Evolutionary conservation across 1,139 yeast genomes (phyloP).

Genomic region (Debaryomycetaceae sp.): DNA sequence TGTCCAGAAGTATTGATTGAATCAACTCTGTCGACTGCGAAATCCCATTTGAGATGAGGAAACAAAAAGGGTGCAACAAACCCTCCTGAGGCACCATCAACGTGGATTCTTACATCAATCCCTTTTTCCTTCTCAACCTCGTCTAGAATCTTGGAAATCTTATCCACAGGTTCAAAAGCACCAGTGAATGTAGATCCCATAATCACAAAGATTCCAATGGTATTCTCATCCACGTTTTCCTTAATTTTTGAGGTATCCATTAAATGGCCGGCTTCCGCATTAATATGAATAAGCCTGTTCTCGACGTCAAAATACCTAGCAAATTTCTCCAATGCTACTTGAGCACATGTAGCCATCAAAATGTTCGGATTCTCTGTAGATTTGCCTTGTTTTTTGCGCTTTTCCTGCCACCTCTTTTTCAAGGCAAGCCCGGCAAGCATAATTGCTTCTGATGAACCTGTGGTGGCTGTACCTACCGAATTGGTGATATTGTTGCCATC

Average conservation of each 20-base stretch:
- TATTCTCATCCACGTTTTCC: constrained; percentile 77
- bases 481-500: constrained; percentile 25
- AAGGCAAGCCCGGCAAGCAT: constrained; percentile 91
- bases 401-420: constrained; percentile 84
- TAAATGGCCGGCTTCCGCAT: constrained; percentile 56
- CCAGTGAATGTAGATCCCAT: constrained; percentile 93
- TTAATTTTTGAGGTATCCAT: constrained; percentile 59
- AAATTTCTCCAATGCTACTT: constrained; percentile 91
- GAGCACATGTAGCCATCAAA: constrained; percentile 92
- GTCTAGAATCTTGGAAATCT: constrained; percentile 59
- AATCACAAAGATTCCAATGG: constrained; percentile 87
- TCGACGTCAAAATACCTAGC: constrained; percentile 94
- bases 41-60: constrained; percentile 82
- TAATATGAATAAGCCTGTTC: constrained; percentile 68
- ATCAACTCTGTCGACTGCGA: constrained; percentile 68
- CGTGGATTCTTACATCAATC: constrained; percentile 72
- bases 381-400: constrained; percentile 56
- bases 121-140: constrained; percentile 69
- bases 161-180: constrained; percentile 75
- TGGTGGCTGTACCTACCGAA: constrained; percentile 85
- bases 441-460: constrained; percentile 92
- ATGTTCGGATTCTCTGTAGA: constrained; percentile 71
- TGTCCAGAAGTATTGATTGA: constrained; percentile 94
- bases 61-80: constrained; percentile 80
- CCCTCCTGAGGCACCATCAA: constrained; percentile 93